Conservation (phyloP, 2,329 filamentous ascomycete genomes). For the Teratosphaeria pseudoeucalypti region DNA sequence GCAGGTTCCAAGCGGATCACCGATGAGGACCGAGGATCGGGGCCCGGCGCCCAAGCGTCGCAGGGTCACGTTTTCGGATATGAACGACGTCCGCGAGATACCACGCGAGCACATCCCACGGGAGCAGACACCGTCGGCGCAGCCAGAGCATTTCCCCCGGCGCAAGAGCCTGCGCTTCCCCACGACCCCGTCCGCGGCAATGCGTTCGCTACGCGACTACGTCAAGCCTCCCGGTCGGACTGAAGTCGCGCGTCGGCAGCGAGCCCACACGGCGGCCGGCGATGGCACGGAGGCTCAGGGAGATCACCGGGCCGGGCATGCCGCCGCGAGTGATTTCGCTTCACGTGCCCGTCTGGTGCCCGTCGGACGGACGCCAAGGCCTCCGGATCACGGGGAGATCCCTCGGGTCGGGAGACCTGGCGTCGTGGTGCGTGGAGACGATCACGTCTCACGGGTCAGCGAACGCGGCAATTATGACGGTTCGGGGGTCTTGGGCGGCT, state of each 20-base stretch:
- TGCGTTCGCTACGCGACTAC: not conserved
- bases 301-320: not conserved
- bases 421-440: not conserved
- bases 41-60: not conserved
- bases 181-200: not conserved
- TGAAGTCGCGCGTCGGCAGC: not conserved
- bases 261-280: not conserved
- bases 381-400: not conserved
- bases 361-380: too few relatives aligned
- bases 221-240: not conserved
- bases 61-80: not conserved
- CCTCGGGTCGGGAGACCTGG: not conserved
- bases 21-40: not conserved
- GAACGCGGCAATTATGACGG: not conserved
- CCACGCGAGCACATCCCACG: too few relatives aligned
- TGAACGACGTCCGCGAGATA: not conserved
- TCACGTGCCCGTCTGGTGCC: not conserved
- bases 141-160: not conserved
- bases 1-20: not conserved
- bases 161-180: not conserved
- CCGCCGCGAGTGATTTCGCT: too few relatives aligned
- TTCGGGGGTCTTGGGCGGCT: not conserved
- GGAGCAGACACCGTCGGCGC: not conserved
- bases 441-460: not conserved
- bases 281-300: not conserved